These are phyloP conservation scores for Hyphopichia fennica DNA, from an alignment of 1,139 yeast genomes.

Conservation along the genomic window DNA sequence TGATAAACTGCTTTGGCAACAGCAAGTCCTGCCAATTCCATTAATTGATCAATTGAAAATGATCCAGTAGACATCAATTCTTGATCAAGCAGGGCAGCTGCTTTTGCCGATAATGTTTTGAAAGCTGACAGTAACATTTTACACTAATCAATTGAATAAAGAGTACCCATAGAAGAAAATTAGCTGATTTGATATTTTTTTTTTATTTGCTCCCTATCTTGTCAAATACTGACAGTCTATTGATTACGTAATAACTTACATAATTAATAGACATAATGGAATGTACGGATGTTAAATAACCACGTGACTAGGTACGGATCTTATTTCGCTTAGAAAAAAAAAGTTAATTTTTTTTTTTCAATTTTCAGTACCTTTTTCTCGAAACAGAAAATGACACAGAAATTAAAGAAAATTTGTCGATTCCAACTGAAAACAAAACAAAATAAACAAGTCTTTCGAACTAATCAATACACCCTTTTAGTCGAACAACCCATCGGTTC, in stretches of 20 bases:
- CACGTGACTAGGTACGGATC: not conserved
- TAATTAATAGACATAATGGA: too few relatives aligned
- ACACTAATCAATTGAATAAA: too few relatives aligned
- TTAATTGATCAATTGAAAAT: conserved; percentile 87
- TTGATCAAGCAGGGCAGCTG: conserved; percentile 78
- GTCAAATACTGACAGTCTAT: too few relatives aligned
- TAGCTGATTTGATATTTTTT: too few relatives aligned
- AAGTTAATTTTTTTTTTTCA: not conserved
- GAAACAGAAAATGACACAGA: not conserved
- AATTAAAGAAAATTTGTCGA: not conserved
- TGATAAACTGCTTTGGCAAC: conserved; percentile 84
- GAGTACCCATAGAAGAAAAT: too few relatives aligned
- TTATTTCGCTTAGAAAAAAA: not conserved
- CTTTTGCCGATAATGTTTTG: conserved; percentile 54
- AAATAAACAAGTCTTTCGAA: not conserved
- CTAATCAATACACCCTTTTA: too few relatives aligned
- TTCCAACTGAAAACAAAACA: not conserved
- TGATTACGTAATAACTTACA: too few relatives aligned
- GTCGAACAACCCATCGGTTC: too few relatives aligned
- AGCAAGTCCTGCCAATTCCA: conserved; percentile 95
- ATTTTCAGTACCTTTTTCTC: not conserved
- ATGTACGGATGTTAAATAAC: too few relatives aligned
- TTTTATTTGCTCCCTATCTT: too few relatives aligned
- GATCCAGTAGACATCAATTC: conserved; percentile 86
- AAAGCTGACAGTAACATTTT: conserved; percentile 11